Base-by-base conservation (phyloP, 805 yeast genomes). In the Sugiyamaella qingdaonensis region DNA sequence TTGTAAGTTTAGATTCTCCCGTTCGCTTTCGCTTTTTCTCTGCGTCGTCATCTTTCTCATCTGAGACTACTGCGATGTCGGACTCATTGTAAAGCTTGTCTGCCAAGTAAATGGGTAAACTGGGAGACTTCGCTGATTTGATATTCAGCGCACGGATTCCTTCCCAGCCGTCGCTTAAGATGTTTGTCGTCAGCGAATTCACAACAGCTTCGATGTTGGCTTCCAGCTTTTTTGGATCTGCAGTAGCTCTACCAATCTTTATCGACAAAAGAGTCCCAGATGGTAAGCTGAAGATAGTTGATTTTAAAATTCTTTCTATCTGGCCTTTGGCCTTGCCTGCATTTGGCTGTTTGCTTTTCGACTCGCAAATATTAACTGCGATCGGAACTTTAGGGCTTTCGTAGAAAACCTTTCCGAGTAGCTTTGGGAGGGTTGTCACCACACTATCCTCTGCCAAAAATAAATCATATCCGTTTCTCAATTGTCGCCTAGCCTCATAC, bases 361-460 rank as follows among this genome's bases (percentile, higher is more conserved):
- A 36, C 10, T 42, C 52, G 42, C 29, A 32, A 31, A 48, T 9
- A 42, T 68, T 63, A 21, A 84, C 70, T 59, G 76, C 75, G 51
- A 88, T 73, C 18, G 91, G 84, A 37, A 86, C 68, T 50, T 96
- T 96, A 41, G 87, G 88, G 18, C 76, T 70, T 8, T 76, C 76
- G 66, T 82, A 86, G 65, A 90, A 94, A 2, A 80, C 75, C 71
- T 88, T 87, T 52, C 97, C 97, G 58, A 94, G 73, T 35, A 87
- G 71, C 61, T 84, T 81, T 46, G 99, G 99, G 70, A 94, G 77
- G 55, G 87, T 75, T 29, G 90, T 81, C 51, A 89, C 75, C 45
- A 92, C 74, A 35, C 85, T 83, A 57, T 90, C 96, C 71, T 94
- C 99, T 50, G 88, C 84, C 42, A 94, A 66, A 68, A 94, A 88